Evolutionary conservation across 805 yeast species (phyloP), one percentile per base, ranked within the genome.

Genomic region (Ogataea allantospora): DNA sequence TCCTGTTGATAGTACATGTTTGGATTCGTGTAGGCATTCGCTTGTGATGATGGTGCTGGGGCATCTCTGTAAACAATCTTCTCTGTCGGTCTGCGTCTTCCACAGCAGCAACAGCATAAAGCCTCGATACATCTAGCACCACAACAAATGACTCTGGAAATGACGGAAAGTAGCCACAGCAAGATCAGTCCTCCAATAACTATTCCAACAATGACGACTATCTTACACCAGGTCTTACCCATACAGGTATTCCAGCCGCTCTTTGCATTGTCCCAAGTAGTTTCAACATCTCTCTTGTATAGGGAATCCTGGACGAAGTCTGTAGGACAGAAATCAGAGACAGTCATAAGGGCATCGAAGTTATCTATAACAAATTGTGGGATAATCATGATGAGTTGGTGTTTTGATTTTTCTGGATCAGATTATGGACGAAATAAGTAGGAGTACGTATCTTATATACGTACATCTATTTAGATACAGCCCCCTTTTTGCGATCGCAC

Each of bases 221-320:
- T 75, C 54, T 85, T 86, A 61, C 95, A 86, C 31, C 79, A 68
- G 30, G 64, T 78, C 58, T 83, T 82, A 53, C 72, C 82, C 91
- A 83, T 84, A 62, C 95, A 86, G 2, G 85, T 75, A 54, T 80
- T 77, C 93, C 95, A 85, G 3, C 50, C 48, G 13, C 30, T 27
- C 26, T 51, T 50, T 3, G 44, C 44, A 8, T 45, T 39, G 23
- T 39, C 16, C 25, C 42, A 21, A 11, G 37, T 16, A 3, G 14
- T 20, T 23, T 18, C 15, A 11, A 42, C 13, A 31, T 43, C 46
- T 38, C 55, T 45, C 34, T 52, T 50, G 11, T 36, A 40, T 3
- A 44, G 29, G 3, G 43, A 26, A 7, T 38, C 20, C 9, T 35
- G 27, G n/a, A 51, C 31, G 15, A 54, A 22, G 13, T 44, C 41